phyloP scores from a whole-genome alignment of 1,284 basidiomycete species.

The Pyrrhoderma noxium region DNA sequence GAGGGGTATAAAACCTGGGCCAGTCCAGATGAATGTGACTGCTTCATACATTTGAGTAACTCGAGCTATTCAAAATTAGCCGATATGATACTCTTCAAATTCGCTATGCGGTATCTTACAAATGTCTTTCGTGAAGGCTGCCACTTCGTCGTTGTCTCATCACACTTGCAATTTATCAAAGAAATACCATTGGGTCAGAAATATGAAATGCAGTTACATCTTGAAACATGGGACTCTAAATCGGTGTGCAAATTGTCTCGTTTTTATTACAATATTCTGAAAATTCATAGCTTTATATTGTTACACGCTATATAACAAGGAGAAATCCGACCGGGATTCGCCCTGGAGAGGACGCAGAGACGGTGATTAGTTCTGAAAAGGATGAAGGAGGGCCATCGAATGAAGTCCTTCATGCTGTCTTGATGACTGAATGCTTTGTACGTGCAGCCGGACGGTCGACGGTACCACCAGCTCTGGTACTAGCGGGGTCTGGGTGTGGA shows the following conservation, averaged over 20 bases:
- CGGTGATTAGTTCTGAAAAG: too few species aligned
- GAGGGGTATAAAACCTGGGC: conserved; percentile 43
- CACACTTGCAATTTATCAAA: conserved; percentile 67
- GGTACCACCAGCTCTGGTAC: conserved; percentile 57
- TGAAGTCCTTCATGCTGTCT: too few species aligned
- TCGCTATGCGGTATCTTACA: conserved; percentile 45
- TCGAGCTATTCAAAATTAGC: conserved; percentile 67
- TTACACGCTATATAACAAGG: too few species aligned
- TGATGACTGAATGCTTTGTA: too few species aligned
- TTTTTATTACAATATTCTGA: too few species aligned
- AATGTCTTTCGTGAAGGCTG: conserved; percentile 58
- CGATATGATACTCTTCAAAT: conserved; percentile 43
- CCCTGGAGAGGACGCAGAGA: too few species aligned
- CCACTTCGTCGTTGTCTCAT: conserved; percentile 65
- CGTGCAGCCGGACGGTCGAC: conserved; percentile 74
- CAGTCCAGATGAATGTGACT: conserved; percentile 64
- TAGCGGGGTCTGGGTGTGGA: conserved; percentile 47
- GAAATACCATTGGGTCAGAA: conserved; percentile 69
- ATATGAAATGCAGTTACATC: conserved; percentile 65
- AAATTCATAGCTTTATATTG: too few species aligned
- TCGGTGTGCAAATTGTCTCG: conserved; percentile 51
- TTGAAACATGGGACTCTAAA: conserved; percentile 77
- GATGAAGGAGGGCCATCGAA: too few species aligned
- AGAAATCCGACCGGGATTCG: too few species aligned
- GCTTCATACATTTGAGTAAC: conserved; percentile 67